Evolutionary conservation across 805 yeast genomes (phyloP).

Genomic region (Teunomyces barrocoloradensis): DNA sequence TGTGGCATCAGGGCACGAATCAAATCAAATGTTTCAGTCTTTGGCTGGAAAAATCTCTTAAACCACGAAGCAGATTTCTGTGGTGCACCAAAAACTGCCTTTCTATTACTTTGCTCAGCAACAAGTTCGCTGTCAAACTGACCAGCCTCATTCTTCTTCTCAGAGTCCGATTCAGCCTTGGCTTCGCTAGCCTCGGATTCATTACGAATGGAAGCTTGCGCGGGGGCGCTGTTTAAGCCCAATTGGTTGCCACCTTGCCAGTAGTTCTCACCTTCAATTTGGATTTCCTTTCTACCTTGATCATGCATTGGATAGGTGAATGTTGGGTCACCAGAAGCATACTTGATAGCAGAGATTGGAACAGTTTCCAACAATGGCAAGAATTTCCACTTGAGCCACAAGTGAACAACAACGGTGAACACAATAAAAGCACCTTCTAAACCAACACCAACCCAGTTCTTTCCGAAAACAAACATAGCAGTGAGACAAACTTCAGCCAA

Average conservation of each 20-base stretch:
- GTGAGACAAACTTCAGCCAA: conserved; percentile 66
- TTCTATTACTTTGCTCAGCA: conserved; percentile 4
- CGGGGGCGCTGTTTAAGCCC: conserved; percentile 26
- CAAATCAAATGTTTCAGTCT: conserved; percentile 43
- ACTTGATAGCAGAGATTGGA: conserved; percentile 61
- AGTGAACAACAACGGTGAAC: conserved; percentile 58
- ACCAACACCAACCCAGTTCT: conserved; percentile 76
- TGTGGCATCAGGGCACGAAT: conserved; percentile 46
- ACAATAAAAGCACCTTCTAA: conserved; percentile 60
- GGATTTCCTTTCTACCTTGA: conserved; percentile 61
- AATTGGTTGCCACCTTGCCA: conserved; percentile 46
- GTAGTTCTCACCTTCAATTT: conserved; percentile 47
- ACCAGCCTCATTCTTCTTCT: conserved; percentile 6
- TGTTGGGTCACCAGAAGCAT: conserved; percentile 42
- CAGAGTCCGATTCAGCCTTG: conserved; percentile 7
- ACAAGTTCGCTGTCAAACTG: background rate
- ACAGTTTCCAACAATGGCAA: conserved; percentile 65
- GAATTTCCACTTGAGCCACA: conserved; percentile 57
- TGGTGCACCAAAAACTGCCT: conserved; percentile 15
- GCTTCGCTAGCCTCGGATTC: conserved; percentile 3
- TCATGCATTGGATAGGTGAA: conserved; percentile 60
- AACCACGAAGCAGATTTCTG: conserved; percentile 27
- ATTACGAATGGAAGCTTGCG: conserved; percentile 1
- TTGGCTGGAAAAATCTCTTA: conserved; percentile 47
- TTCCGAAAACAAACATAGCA: conserved; percentile 72